Base-by-base conservation (phyloP, 2,329 filamentous ascomycete species). In the Fusarium poae region DNA sequence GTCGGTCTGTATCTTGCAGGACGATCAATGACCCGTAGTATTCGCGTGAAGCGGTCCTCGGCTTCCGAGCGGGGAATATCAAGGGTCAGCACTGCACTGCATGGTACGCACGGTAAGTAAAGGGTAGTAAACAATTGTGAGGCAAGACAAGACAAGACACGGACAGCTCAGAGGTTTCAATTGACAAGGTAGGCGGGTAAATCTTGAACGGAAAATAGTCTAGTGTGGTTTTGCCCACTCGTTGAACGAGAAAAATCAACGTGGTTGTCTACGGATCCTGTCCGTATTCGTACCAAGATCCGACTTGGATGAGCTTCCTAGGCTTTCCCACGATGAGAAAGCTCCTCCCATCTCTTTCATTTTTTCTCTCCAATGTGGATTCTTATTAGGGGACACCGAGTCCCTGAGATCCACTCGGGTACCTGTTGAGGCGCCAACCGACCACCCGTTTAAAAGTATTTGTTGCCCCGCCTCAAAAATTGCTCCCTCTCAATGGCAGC, bases 241-340 rank as follows among this genome's bases (percentile, higher is more conserved):
- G 62, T 45, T 59, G 59, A 57, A 57, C 57, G 45, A 60, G 70
- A 73, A 72, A 73, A 68, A 56, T 67, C 70, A 74, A 74, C 72
- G 72, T 74, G 72, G 58, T 72, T 32, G 34, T 20, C 27, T 25
- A 65, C 49, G 40, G 55, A 46, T 54, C 43, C 52, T 42, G 21
- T 57, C 62, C 68, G 68, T 71, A 71, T 71, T 69, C 68, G 62
- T 65, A 65, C 61, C 62, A 65, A 44, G 54, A 50, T 16, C 21
- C 16, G 46, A 46, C 62, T 29, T 55, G 42, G 52, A 63, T 46
- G 57, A 70, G 54, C 67, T 67, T 68, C 42, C 56, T 42, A 62
- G 51, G 21, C 57, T 54, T 63, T 68, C 42, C 56, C 45, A 66
- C 51, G 25, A 61, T 54, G 39, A 70, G 43, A 60, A 70, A 50